These are phyloP conservation scores for Phytophthora vignae DNA, from an alignment of 352 stramenopile genomes.

Conservation along the genomic window DNA sequence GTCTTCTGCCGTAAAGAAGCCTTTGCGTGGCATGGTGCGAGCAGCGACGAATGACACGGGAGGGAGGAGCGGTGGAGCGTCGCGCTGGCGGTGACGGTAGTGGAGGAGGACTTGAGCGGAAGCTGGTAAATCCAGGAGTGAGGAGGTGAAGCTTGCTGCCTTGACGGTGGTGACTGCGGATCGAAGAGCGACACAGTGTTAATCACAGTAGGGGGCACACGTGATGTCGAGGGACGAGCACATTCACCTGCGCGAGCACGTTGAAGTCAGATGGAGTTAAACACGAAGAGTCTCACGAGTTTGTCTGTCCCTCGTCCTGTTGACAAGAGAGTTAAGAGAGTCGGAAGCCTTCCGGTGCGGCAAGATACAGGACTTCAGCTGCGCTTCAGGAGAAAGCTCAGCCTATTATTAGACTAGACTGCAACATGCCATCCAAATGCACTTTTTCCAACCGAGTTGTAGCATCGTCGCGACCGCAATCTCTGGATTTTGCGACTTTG, in stretches of 20 bases:
- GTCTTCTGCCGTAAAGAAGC: conserved; percentile 42
- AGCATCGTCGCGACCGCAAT: no score
- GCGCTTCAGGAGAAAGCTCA: background rate
- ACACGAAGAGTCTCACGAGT: no score
- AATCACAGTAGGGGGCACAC: background rate
- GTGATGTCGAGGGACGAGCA: background rate
- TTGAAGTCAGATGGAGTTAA: no score
- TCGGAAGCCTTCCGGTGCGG: background rate
- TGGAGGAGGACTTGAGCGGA: conserved; percentile 31
- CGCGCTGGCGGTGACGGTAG: background rate
- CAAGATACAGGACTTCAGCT: background rate
- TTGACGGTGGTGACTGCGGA: background rate
- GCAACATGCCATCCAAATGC: background rate
- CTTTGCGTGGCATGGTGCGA: conserved; percentile 5
- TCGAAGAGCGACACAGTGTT: background rate
- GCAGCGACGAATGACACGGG: background rate
- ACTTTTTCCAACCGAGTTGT: background rate
- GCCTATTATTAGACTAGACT: background rate
- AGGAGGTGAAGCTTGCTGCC: background rate
- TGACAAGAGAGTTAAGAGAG: background rate
- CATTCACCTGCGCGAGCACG: fast-evolving
- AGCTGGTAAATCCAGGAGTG: conserved; percentile 7
- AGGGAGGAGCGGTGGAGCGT: background rate
- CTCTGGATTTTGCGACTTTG: background rate
- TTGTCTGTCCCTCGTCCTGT: background rate